Evolutionary conservation across 2,329 filamentous ascomycete species (phyloP), one percentile per base, ranked within the genome.

Genomic region (Penicillium verrucosum): DNA sequence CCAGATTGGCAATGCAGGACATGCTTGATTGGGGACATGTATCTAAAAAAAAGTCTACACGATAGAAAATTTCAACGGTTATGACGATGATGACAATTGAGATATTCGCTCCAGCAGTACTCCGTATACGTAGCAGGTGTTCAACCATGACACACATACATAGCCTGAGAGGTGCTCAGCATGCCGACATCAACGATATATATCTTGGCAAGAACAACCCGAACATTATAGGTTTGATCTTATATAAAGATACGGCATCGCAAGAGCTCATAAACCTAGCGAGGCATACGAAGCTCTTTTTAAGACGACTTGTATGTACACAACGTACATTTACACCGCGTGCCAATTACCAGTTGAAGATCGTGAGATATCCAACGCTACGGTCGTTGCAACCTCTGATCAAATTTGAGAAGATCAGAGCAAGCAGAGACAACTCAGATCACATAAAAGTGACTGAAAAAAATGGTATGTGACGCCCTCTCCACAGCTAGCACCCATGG

Each of bases 1-100:
- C 62, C 94, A 99, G 76, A 82, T 95, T 61, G 94, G 94, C 14
- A 82, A 86, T 62, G 92, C 94, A 49, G 91, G 88, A 34, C 80
- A 82, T 56, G 80, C 78, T 54, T 82, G 56, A 54, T 47, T 50
- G 25, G 48, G 29, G n/a, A 42, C 37, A 57, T 45, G 51, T 60
- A 54, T 52, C 51, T 43, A 29, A 32, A 52, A 54, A 54, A 43
- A 23, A 10, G 9, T 23, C 4, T 41, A 48, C 16, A 57, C 38
- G 29, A 56, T 56, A 52, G 46, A 56, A 46, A 56, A 34, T 36
- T 16, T 16, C 7, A 46, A 52, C 4, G 12, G 16, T 46, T 34
- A 58, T 54, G 56, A 61, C 49, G 60, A 42, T 42, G 58, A 58
- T 45, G 51, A 58, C 51, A 49, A 53, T 37, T 38, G 34, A 42